phyloP scores from a whole-genome alignment of 305 asterid genomes.

The Stenogyne calaminthoides region DNA sequence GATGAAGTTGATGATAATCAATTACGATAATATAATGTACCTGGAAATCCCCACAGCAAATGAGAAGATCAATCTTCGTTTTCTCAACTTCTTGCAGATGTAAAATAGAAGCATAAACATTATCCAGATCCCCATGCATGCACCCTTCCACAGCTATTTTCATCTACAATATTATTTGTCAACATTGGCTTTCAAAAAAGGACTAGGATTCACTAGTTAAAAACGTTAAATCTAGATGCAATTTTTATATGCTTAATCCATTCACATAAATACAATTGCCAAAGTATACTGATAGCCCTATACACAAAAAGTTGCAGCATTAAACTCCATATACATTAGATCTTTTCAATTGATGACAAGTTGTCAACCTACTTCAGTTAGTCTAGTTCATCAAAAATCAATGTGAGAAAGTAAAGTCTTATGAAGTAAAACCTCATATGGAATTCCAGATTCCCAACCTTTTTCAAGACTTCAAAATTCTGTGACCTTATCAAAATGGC shows the following conservation, averaged over 20 bases:
- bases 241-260: not conserved
- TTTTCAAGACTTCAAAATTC: not conserved
- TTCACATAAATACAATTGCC: not conserved
- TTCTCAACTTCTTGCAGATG: slow-evolving; percentile 79
- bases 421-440: not conserved
- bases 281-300: not conserved
- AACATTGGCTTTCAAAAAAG: slow-evolving; percentile 11
- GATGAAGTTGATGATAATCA: not conserved
- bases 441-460: not conserved
- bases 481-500: not conserved
- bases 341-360: not conserved
- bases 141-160: slow-evolving; percentile 96
- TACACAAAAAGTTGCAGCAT: not conserved
- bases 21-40: slow-evolving; percentile 34
- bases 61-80: slow-evolving; percentile 78
- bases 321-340: not conserved
- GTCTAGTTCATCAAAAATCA: not conserved
- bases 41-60: slow-evolving; percentile 98
- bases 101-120: slow-evolving; percentile 73
- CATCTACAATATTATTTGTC: slow-evolving; percentile 51
- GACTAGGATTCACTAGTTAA: not conserved
- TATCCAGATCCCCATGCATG: slow-evolving; percentile 95
- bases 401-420: not conserved
- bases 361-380: not conserved
- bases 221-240: not conserved